Percentiles rank a stretch among this genome's conserved stretches.
Evolutionary conservation across 208 protist species (phyloP).

Genomic region (Wallacemonas sp.): DNA sequence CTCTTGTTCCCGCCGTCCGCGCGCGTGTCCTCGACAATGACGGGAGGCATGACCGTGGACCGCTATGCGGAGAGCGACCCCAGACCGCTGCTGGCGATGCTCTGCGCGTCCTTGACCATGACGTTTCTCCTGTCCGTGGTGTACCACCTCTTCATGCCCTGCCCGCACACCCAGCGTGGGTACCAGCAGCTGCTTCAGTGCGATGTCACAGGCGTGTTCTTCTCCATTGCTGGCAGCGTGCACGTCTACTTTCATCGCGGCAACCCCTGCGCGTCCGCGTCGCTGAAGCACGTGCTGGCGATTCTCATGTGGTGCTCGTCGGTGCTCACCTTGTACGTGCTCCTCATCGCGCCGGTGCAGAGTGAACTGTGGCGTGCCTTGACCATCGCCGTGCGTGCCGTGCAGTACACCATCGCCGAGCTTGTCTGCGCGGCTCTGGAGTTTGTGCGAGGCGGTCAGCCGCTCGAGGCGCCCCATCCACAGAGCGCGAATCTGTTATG

Average conservation of each 20-base stretch:
- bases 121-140: constrained; percentile 54
- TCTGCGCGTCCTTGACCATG: constrained; percentile 29
- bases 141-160: constrained; percentile 75
- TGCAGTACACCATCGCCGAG: constrained; percentile 11
- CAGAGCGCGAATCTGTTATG: constrained; percentile 16
- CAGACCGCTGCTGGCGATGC: neutral
- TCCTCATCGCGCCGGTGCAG: constrained; percentile 33
- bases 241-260: constrained; percentile 42
- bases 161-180: constrained; percentile 29
- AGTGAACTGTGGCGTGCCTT: neutral
- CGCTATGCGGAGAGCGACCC: constrained; percentile 11
- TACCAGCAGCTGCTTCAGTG: constrained; percentile 66
- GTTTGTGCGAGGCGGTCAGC: neutral
- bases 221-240: constrained; percentile 46
- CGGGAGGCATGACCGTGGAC: neutral
- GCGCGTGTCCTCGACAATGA: neutral
- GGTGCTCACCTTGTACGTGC: constrained; percentile 29
- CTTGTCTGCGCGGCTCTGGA: constrained; percentile 1
- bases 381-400: neutral
- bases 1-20: constrained; percentile 10
- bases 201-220: constrained; percentile 49
- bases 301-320: constrained; percentile 21
- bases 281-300: neutral
- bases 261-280: constrained; percentile 14
- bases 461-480: constrained; percentile 18